Evolutionary conservation across 2,329 filamentous ascomycete species (phyloP).

Genomic region (Fusarium foetens): DNA sequence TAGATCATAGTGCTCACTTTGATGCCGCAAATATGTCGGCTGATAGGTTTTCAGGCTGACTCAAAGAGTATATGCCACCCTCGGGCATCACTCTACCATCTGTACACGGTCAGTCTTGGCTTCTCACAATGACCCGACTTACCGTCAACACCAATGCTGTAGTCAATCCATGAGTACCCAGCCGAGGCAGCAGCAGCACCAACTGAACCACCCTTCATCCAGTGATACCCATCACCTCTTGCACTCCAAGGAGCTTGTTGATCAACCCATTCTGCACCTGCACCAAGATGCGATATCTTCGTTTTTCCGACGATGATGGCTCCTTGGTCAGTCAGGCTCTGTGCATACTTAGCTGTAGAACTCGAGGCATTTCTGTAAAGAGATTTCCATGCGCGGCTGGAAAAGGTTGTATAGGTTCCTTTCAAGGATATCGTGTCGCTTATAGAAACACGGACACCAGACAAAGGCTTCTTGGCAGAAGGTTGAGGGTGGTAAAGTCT

Average conservation of each 20-base stretch:
- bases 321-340: slow-evolving; percentile 68
- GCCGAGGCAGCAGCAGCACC: slow-evolving; percentile 53
- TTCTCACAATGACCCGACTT: slow-evolving; percentile 14
- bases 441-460: slow-evolving; percentile 51
- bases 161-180: slow-evolving; percentile 56
- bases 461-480: slow-evolving; percentile 48
- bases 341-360: slow-evolving; percentile 61
- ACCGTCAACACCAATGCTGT: slow-evolving; percentile 52
- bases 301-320: slow-evolving; percentile 66
- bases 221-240: slow-evolving; percentile 59
- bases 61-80: slow-evolving; percentile 48
- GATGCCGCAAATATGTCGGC: slow-evolving; percentile 26
- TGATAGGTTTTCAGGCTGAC: slow-evolving; percentile 30
- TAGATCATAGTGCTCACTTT: neutral
- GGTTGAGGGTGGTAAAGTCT: slow-evolving; percentile 48
- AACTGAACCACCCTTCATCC: slow-evolving; percentile 48
- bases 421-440: slow-evolving; percentile 49
- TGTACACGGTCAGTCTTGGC: slow-evolving; percentile 31
- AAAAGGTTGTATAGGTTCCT: slow-evolving; percentile 66
- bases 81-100: slow-evolving; percentile 39
- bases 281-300: slow-evolving; percentile 60
- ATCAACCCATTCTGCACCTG: slow-evolving; percentile 56
- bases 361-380: slow-evolving; percentile 58
- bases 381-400: slow-evolving; percentile 67
- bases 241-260: slow-evolving; percentile 56